These are phyloP conservation scores for Euphorbia pulcherrima DNA, from an alignment of 345 rosid species.

Conservation along the genomic window DNA sequence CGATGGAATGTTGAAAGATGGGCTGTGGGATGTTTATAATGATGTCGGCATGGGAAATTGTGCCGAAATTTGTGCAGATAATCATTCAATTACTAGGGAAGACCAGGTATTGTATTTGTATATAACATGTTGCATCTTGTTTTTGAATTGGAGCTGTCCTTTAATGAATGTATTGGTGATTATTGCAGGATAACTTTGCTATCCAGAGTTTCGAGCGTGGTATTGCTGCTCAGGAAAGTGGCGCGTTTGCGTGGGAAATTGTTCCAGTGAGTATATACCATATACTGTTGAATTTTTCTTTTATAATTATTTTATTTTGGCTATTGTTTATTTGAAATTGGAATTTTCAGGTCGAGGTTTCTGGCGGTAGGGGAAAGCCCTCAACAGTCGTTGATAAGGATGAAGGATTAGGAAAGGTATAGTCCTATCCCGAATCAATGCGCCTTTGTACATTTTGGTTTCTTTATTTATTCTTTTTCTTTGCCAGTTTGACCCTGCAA, in stretches of 20 bases:
- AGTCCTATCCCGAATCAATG: too few relatives aligned
- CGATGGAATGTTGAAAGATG: constrained; percentile 97
- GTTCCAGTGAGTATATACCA: constrained; percentile 73
- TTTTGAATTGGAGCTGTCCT: neutral
- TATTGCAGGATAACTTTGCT: constrained; percentile 72
- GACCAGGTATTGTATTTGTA: constrained; percentile 61
- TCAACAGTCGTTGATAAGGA: constrained; percentile 78
- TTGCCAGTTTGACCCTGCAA: constrained; percentile 80
- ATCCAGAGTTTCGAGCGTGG: constrained; percentile 96
- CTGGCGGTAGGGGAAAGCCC: constrained; percentile 90
- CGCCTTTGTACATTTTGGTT: too few relatives aligned
- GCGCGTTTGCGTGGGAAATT: constrained; percentile 92
- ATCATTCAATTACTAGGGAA: constrained; percentile 65
- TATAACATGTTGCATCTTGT: too few relatives aligned
- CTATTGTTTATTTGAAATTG: constrained; percentile 18
- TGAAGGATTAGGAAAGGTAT: constrained; percentile 94
- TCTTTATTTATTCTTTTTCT: constrained; percentile 12
- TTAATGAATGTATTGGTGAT: constrained; percentile 17
- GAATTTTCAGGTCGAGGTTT: constrained; percentile 75
- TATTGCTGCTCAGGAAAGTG: constrained; percentile 83
- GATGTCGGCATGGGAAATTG: constrained; percentile 93
- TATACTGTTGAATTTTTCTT: constrained; percentile 12
- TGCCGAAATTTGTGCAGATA: constrained; percentile 90
- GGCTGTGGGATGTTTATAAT: constrained; percentile 92
- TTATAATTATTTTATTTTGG: constrained; percentile 11